Conservation (phyloP, 169 alveolate genomes). For the Theileria equi region DNA sequence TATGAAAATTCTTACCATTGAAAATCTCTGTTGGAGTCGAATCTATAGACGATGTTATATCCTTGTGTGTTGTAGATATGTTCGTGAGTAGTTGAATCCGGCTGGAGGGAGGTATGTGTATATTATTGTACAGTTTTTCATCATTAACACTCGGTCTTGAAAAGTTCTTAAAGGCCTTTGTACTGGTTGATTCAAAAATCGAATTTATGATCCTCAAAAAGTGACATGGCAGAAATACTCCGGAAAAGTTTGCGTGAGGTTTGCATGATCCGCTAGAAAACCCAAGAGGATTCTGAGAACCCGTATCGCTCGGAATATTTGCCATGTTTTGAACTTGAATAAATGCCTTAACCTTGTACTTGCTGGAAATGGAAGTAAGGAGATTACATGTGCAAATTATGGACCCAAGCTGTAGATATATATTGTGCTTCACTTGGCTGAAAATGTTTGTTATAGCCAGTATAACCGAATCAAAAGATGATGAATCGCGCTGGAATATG, state of each 20-base stretch:
- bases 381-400: background rate
- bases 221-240: background rate
- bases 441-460: constrained; percentile 19
- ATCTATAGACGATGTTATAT: no score
- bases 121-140: no score
- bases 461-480: background rate
- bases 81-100: background rate
- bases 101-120: background rate
- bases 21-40: no score
- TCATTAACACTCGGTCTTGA: background rate
- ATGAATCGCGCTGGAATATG: no score
- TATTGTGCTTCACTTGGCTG: constrained; percentile 14
- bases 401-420: constrained; percentile 32
- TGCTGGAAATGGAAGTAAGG: background rate
- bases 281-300: no score
- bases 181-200: background rate
- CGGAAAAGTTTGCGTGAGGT: no score
- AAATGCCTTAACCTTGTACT: background rate
- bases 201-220: background rate
- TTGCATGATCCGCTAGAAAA: no score
- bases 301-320: no score
- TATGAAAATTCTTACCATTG: no score
- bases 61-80: no score
- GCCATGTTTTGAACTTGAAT: background rate
- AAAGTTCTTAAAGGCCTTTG: background rate